Percentiles rank a stretch among this genome's conserved stretches.
These are phyloP conservation scores for Scenedesmus sp. DNA, from an alignment of 163 green algal genomes.

Conservation along the genomic window DNA sequence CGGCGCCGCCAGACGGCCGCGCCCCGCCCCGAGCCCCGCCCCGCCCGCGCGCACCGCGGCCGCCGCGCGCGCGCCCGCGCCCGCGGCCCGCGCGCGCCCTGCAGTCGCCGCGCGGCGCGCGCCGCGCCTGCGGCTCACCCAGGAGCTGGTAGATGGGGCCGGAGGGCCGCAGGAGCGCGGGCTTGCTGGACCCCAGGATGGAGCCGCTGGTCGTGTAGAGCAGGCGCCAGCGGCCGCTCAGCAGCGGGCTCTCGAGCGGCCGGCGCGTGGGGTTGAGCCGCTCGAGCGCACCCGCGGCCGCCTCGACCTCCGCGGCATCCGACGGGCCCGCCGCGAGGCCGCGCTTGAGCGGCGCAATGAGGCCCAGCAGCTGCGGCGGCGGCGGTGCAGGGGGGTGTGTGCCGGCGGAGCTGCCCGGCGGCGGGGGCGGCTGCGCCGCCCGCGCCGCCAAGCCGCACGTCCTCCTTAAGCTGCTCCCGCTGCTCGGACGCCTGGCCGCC, in stretches of 20 bases:
- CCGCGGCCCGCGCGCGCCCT: no score
- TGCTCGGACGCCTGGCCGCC: no score
- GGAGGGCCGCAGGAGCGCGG: constrained; percentile 69
- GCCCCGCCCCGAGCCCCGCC: no score
- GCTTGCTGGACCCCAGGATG: constrained; percentile 79
- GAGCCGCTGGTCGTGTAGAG: constrained; percentile 84
- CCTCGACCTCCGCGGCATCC: constrained; percentile 58
- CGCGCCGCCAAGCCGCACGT: no score
- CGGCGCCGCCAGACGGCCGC: no score
- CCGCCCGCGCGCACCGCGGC: no score
- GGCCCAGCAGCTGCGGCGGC: constrained; percentile 57
- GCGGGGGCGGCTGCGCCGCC: no score
- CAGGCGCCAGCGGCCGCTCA: constrained; percentile 64
- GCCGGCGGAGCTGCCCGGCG: no score
- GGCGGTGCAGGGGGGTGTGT: no score
- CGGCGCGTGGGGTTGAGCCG: constrained; percentile 66
- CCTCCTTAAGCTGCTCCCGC: no score
- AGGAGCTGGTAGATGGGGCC: constrained; percentile 87
- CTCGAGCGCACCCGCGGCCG: constrained; percentile 55
- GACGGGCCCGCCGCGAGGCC: constrained; percentile 52
- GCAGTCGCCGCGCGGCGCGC: no score
- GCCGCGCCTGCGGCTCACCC: constrained; percentile 48
- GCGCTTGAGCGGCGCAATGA: constrained; percentile 50
- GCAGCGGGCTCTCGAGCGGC: constrained; percentile 55
- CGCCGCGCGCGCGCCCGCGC: no score